A percentile compares a stretch with the other conserved stretches of the same genome.
Evolutionary conservation across 306 rosid genomes (phyloP).

Genomic region (Cucumis hystrix): DNA sequence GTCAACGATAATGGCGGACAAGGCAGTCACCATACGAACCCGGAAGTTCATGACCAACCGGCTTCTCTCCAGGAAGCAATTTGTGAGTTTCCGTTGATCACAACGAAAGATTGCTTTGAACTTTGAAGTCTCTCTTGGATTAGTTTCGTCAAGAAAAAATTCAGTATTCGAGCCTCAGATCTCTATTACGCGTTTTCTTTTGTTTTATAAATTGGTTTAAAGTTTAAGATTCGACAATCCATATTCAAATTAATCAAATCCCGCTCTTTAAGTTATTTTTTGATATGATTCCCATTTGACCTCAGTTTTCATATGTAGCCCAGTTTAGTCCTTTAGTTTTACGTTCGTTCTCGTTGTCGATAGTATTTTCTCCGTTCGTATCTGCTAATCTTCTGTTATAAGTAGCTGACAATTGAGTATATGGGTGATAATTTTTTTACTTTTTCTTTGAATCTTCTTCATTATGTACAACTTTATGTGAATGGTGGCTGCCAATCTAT

Average conservation of each 20-base stretch:
- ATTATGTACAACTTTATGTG: no score
- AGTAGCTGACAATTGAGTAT: not conserved
- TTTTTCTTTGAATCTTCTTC: not conserved
- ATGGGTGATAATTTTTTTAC: not conserved
- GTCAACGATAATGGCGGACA: constrained; percentile 53
- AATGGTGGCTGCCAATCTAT: no score
- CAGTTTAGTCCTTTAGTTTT: not conserved
- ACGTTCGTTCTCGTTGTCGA: not conserved
- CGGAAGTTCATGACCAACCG: constrained; percentile 88
- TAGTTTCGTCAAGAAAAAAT: not conserved
- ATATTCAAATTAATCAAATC: not conserved
- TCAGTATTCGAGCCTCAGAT: not conserved
- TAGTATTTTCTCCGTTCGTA: no score
- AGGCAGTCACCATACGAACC: constrained; percentile 80
- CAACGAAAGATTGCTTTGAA: no score
- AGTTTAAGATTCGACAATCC: not conserved
- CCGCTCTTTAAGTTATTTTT: not conserved
- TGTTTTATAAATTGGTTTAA: not conserved
- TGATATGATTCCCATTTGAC: not conserved
- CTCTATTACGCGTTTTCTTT: not conserved
- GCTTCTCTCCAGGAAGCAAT: constrained; percentile 84
- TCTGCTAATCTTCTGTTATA: not conserved
- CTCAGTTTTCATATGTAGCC: not conserved
- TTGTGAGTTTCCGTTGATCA: constrained; percentile 30
- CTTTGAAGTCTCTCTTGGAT: not conserved